These are phyloP conservation scores for Nicotiana knightiana DNA, from an alignment of 257 asterid species.

Conservation along the genomic window DNA sequence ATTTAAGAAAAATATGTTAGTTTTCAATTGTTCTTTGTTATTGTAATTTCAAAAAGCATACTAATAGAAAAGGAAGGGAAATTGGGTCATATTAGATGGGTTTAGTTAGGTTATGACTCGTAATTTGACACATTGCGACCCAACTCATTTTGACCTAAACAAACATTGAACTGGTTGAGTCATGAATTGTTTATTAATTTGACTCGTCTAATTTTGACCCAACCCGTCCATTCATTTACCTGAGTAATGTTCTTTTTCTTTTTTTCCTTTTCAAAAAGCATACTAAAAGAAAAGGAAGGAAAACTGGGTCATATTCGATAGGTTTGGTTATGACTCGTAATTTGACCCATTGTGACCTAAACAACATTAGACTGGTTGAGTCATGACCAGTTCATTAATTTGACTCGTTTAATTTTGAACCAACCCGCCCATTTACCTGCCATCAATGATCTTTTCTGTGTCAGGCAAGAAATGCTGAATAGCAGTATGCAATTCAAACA, in stretches of 20 bases:
- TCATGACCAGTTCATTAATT: not conserved
- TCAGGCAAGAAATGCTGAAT: constrained; percentile 71
- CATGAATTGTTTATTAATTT: not conserved
- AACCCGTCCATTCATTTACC: not conserved
- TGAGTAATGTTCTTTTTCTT: constrained; percentile 57
- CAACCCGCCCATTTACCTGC: constrained; percentile 11
- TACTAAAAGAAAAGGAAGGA: not conserved
- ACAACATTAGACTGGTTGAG: not conserved
- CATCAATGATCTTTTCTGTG: constrained; percentile 85
- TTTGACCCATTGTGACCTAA: not conserved
- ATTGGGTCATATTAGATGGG: not conserved
- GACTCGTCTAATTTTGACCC: not conserved
- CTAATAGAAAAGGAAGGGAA: not conserved
- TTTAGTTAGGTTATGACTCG: too few relatives aligned
- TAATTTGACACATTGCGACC: too few relatives aligned
- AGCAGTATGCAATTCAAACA: constrained; percentile 70
- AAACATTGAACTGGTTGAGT: not conserved
- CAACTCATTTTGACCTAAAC: not conserved
- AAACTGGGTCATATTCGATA: not conserved
- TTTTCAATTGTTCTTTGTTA: constrained; percentile 38
- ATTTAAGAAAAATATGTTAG: not conserved
- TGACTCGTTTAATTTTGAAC: not conserved
- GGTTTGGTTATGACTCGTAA: too few relatives aligned
- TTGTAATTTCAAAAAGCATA: too few relatives aligned
- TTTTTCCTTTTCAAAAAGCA: too few relatives aligned